Conservation (phyloP, 176 grass and related monocot species). For the Poa pratensis region DNA sequence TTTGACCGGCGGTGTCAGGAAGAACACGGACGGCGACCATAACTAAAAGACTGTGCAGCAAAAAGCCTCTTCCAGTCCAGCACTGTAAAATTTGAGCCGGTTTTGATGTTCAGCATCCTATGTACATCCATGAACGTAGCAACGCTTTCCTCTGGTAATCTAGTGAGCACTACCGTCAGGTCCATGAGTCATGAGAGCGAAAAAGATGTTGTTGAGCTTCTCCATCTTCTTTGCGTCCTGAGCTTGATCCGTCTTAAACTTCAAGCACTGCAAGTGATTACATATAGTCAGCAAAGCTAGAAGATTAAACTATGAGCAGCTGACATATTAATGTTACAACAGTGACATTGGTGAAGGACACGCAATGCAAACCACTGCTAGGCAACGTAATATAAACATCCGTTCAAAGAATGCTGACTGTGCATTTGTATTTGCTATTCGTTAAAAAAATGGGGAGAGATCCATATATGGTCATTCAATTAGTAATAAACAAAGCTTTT, state of each 20-base stretch:
- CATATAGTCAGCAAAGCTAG: constrained; percentile 14
- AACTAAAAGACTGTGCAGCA: not conserved
- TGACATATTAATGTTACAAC: not conserved
- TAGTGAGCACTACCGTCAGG: no score
- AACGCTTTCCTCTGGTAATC: no score
- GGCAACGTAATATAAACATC: not conserved
- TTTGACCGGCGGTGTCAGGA: constrained; percentile 40
- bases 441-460: not conserved
- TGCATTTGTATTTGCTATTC: not conserved
- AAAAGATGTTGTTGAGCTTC: constrained; percentile 94
- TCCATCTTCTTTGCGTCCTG: constrained; percentile 99
- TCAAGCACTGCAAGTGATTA: constrained; percentile 69
- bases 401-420: not conserved
- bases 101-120: not conserved
- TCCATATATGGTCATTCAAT: not conserved
- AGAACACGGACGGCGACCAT: constrained; percentile 5
- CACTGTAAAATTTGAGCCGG: not conserved
- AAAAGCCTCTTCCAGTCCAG: not conserved
- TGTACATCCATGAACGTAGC: not conserved
- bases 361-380: not conserved
- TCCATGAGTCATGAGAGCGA: constrained; percentile 88
- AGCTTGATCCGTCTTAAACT: constrained; percentile 97
- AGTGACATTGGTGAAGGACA: not conserved
- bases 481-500: not conserved
- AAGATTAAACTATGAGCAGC: not conserved